Evolutionary conservation across 177 flowering plant species (phyloP), one percentile per base, ranked within the genome.

Genomic region (Vitis hybrid): DNA sequence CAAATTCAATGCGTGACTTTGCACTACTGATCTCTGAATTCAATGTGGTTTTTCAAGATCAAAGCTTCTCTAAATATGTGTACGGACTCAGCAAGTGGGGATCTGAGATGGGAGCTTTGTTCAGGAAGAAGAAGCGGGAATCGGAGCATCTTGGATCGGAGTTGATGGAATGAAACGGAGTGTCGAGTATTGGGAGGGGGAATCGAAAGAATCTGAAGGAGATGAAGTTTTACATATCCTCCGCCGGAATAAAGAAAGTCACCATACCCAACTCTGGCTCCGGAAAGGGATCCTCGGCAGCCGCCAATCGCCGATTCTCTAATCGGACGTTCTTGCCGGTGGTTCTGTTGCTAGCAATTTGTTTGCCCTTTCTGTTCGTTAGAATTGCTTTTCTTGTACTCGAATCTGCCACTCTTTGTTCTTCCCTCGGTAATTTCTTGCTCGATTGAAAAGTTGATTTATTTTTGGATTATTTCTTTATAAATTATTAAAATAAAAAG

Each of bases 351-450:
- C 68, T 84, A 9, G 89, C 77, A 13, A 66, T 88, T 11, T 50
- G 82, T 59, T 76, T 90, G 71, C 89, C 90, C 7, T 87, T 88
- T 74, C 77, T 86, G 47, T 85, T 88, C 75, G 69, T 90, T 65
- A 70, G 94, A 75, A 61, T 80, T 58, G 90, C 94, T 15, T 78
- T 85, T 51, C 47, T 86, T 31, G 81, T 84, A 18, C 85, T 88
- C 33, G 90, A 88, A 71, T 83, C 90, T 11, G 77, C 87, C 65
- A 13, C 85, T 24, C 54, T 53, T 59, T 87, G 90, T 70, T 82
- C 87, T 52, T 81, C 87, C 44, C 44, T 83, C 28, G 86, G 90
- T 88, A 78, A 71, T 58, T 63, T 51, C 60, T n/a, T 1, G 11
- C 47, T 7, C 38, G 33, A 22, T 18, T 38, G 47, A 8, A 38